These are phyloP conservation scores for Blastomyces gilchristii DNA, from an alignment of 2,329 filamentous ascomycete species.

Conservation along the genomic window DNA sequence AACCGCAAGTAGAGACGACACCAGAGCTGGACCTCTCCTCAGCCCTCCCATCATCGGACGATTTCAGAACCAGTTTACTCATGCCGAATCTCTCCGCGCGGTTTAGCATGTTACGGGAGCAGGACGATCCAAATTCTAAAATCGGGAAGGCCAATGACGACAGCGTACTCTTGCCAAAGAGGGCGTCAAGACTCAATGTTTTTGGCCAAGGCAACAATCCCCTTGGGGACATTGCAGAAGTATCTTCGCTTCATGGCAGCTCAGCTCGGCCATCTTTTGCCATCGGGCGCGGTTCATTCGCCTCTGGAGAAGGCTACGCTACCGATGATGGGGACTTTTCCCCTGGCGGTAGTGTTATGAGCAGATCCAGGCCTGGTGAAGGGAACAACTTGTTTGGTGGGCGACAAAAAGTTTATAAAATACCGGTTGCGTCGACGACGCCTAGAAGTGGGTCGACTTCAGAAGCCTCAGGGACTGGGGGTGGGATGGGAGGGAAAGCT, in stretches of 20 bases:
- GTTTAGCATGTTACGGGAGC: conserved; percentile 93
- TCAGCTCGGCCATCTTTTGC: conserved; percentile 48
- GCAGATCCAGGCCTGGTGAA: conserved; percentile 67
- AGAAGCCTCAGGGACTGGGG: conserved; percentile 29
- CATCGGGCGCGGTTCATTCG: conserved; percentile 53
- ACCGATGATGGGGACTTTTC: conserved; percentile 56
- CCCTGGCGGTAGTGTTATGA: conserved; percentile 62
- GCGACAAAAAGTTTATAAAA: conserved; percentile 89
- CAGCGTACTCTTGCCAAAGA: conserved; percentile 74
- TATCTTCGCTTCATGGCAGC: conserved; percentile 63
- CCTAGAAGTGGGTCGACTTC: conserved; percentile 29
- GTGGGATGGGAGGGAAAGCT: conserved; percentile 53
- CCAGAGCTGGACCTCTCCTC: conserved; percentile 59
- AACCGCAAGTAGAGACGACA: conserved; percentile 43
- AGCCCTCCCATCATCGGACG: conserved; percentile 69
- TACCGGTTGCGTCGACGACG: conserved; percentile 45
- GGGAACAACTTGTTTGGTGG: conserved; percentile 92
- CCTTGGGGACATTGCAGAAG: conserved; percentile 80
- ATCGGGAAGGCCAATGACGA: conserved; percentile 92
- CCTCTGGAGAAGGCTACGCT: conserved; percentile 49
- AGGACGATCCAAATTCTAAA: conserved; percentile 81
- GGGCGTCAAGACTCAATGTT: conserved; percentile 66
- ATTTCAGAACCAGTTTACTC: conserved; percentile 89
- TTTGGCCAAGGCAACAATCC: conserved; percentile 52
- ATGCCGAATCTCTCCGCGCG: conserved; percentile 92